These are phyloP conservation scores for Diospyros lotus DNA, from an alignment of 148 eudicot species.

Conservation along the genomic window DNA sequence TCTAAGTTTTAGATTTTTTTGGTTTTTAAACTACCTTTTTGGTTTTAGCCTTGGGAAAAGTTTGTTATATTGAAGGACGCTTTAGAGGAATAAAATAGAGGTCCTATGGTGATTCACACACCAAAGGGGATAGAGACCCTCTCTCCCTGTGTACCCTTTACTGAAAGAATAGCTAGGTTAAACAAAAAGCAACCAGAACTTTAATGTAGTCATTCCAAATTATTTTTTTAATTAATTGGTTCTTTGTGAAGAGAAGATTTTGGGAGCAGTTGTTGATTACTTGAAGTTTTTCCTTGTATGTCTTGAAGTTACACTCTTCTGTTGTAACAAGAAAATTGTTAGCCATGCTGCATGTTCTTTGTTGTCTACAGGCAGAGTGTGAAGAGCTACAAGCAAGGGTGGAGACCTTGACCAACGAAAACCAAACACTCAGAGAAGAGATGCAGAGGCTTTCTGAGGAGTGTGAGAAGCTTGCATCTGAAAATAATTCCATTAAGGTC, in stretches of 20 bases:
- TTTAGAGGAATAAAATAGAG: too few species aligned
- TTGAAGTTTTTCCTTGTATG: background rate
- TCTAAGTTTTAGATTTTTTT: too few species aligned
- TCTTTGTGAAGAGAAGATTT: background rate
- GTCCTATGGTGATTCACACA: background rate
- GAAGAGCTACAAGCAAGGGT: constrained; percentile 81
- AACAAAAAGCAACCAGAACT: background rate
- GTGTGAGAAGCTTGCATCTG: constrained; percentile 70
- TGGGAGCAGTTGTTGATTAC: background rate
- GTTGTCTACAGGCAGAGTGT: constrained; percentile 64
- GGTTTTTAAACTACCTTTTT: too few species aligned
- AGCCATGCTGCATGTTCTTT: background rate
- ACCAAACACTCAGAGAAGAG: constrained; percentile 61
- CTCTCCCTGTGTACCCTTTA: too few species aligned
- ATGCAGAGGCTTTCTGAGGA: constrained; percentile 60
- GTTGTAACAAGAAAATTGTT: background rate
- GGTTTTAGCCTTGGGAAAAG: too few species aligned
- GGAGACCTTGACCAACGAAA: constrained; percentile 54
- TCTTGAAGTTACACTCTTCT: background rate
- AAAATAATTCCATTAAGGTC: constrained; percentile 73
- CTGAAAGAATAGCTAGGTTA: background rate
- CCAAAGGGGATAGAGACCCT: background rate
- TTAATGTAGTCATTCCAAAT: background rate
- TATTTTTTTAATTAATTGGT: background rate
- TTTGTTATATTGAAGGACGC: too few species aligned